A percentile compares a stretch with the other conserved stretches of the same genome.
These are phyloP conservation scores for Hypoxylon sp. DNA, from an alignment of 2,329 filamentous ascomycete genomes.

Conservation along the genomic window DNA sequence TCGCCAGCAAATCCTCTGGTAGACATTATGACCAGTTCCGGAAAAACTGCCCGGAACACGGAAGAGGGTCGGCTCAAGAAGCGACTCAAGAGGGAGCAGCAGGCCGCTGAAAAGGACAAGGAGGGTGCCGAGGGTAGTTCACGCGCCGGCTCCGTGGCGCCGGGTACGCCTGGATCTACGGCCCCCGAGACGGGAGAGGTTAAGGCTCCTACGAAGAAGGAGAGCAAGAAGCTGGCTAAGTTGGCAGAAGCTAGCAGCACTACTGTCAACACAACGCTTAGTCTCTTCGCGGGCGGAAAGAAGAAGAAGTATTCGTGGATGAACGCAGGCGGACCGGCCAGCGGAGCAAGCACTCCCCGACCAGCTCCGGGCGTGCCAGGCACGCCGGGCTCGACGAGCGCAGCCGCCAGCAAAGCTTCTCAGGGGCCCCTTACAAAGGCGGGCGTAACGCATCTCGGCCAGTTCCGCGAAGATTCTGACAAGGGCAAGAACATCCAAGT, in stretches of 20 bases:
- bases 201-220: constrained; percentile 86
- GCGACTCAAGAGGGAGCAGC: constrained; percentile 67
- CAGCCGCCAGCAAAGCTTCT: constrained; percentile 47
- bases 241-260: constrained; percentile 80
- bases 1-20: constrained; percentile 59
- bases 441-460: constrained; percentile 71
- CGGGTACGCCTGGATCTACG: constrained; percentile 67
- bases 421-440: constrained; percentile 59
- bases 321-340: constrained; percentile 61
- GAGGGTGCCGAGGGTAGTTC: constrained; percentile 54
- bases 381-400: constrained; percentile 43
- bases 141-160: constrained; percentile 64
- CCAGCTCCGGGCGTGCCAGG: constrained; percentile 47
- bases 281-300: constrained; percentile 70
- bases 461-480: constrained; percentile 79
- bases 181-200: constrained; percentile 64
- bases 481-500: constrained; percentile 83
- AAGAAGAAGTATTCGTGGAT: constrained; percentile 81
- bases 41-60: constrained; percentile 70
- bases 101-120: constrained; percentile 58
- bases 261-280: constrained; percentile 83
- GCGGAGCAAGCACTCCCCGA: constrained; percentile 62
- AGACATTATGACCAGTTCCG: constrained; percentile 65
- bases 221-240: constrained; percentile 76
- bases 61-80: constrained; percentile 77